Evolutionary conservation across 2,329 filamentous ascomycete species (phyloP), one percentile per base, ranked within the genome.

Genomic region (Aspergillus ochraceoroseus): DNA sequence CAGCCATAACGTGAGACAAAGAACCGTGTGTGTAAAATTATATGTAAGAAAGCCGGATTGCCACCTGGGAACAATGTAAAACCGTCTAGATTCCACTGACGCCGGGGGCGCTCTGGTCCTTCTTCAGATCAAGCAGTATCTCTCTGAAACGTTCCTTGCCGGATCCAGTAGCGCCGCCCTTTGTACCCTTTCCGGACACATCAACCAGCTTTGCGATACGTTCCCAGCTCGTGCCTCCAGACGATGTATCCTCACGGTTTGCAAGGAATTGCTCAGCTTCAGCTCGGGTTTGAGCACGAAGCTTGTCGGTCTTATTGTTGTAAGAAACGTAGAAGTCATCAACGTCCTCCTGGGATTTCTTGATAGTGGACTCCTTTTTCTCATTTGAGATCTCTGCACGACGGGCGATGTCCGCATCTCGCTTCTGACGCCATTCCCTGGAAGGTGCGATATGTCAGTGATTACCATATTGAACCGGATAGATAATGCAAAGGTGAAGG

Each of bases 301-400:
- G 80, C 77, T 96, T 96, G 65, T 98, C 92, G 66, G 92, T 90
- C 73, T 95, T 95, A 67, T 84, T 82, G 73, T 96, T 96, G 75
- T 98, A 98, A 70, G 95, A 95, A 62, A 95, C 89, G 74, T 98
- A 98, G 71, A 96, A 98, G 65, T 95, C 92, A 64, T 98, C 92
- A 51, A 98, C 94, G 65, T 94, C 92, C 63, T 89, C 79, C 61
- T 88, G 87, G 7, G 92, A 92, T 55, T 92, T 87, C 64, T 87
- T 81, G 61, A 95, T 72, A 1, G 88, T 95, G 64, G 90, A 82
- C 48, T 80, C 78, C 64, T 92, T 92, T 70, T 89, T 87, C 51
- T 80, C 75, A 28, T 81, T 79, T 39, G 90, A 90, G 52, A 90
- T 80, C 65, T 94, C 82, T 51, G 87, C 83, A 57, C 90, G 86